These are phyloP conservation scores for Phytophthora uliginosa DNA, from an alignment of 352 stramenopile genomes.

Conservation along the genomic window DNA sequence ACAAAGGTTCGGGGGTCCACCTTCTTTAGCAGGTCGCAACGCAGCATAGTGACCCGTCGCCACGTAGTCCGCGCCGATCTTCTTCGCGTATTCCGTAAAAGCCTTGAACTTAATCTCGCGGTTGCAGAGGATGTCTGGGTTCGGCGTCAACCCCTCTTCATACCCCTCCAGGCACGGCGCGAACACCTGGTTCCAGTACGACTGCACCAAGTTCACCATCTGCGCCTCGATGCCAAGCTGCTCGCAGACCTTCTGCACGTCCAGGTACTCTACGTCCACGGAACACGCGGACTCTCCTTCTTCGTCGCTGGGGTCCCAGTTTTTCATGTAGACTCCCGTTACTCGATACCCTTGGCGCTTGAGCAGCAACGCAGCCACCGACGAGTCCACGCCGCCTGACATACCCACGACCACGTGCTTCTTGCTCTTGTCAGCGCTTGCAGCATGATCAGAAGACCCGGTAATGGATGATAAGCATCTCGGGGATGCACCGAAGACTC, in stretches of 20 bases:
- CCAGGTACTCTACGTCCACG: constrained; percentile 93
- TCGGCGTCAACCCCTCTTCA: constrained; percentile 90
- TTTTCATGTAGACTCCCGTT: constrained; percentile 99
- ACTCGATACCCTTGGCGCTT: constrained; percentile 92
- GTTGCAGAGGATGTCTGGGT: constrained; percentile 98
- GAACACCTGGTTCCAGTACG: constrained; percentile 99
- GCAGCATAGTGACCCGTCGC: constrained; percentile 98
- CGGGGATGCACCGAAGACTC: neutral
- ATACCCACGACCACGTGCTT: constrained; percentile 97
- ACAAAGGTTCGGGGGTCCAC: constrained; percentile 72
- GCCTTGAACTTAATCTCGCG: constrained; percentile 99
- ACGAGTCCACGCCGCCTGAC: constrained; percentile 99
- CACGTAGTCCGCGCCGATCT: constrained; percentile 91
- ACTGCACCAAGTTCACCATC: constrained; percentile 92
- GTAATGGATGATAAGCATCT: constrained; percentile 19
- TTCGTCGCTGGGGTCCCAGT: constrained; percentile 98
- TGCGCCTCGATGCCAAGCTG: constrained; percentile 93
- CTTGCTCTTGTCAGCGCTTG: constrained; percentile 27
- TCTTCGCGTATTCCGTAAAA: constrained; percentile 93
- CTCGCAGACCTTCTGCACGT: constrained; percentile 94
- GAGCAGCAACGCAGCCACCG: constrained; percentile 95
- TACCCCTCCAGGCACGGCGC: constrained; percentile 95
- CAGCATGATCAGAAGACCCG: neutral
- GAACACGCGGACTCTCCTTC: constrained; percentile 85
- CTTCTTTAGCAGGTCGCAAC: constrained; percentile 50